phyloP scores from a whole-genome alignment of 2,329 filamentous ascomycete genomes.

The Pseudohalonectria lignicola region DNA sequence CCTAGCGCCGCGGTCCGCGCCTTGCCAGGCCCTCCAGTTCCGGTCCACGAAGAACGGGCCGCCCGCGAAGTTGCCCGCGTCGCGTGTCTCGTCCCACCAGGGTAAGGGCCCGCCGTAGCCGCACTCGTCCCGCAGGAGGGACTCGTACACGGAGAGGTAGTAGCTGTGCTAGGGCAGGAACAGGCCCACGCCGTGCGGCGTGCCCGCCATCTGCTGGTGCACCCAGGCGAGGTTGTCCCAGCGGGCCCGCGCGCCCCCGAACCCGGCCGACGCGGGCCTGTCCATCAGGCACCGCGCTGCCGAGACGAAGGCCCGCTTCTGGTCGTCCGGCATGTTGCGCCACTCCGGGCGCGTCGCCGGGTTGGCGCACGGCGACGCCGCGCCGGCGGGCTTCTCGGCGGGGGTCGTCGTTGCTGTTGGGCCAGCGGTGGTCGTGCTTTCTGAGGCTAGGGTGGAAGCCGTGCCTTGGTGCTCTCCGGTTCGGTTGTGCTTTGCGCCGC shows the following conservation, averaged over 20 bases:
- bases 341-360: constrained; percentile 1
- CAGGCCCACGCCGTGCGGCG: constrained; percentile 10
- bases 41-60: constrained; percentile 21
- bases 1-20: constrained; percentile 7
- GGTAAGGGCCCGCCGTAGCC: constrained; percentile 21
- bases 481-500: too few relatives aligned
- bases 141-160: constrained; percentile 23
- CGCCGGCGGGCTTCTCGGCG: not conserved
- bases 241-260: constrained; percentile 3
- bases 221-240: constrained; percentile 5
- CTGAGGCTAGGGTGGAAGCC: not conserved
- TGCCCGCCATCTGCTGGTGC: constrained; percentile 9
- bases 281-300: constrained; percentile 4
- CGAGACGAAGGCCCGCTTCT: constrained; percentile 2
- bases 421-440: not conserved
- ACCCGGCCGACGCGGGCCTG: not conserved
- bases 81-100: constrained; percentile 28
- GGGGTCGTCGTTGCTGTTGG: not conserved
- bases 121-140: constrained; percentile 25
- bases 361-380: too few relatives aligned
- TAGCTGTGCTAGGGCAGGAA: constrained; percentile 29
- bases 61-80: constrained; percentile 18
- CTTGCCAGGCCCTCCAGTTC: constrained; percentile 20
- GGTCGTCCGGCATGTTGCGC: constrained; percentile 3
- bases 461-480: not conserved